These are phyloP conservation scores for Wickerhamomyces pijperi DNA, from an alignment of 805 yeast species.

Conservation along the genomic window DNA sequence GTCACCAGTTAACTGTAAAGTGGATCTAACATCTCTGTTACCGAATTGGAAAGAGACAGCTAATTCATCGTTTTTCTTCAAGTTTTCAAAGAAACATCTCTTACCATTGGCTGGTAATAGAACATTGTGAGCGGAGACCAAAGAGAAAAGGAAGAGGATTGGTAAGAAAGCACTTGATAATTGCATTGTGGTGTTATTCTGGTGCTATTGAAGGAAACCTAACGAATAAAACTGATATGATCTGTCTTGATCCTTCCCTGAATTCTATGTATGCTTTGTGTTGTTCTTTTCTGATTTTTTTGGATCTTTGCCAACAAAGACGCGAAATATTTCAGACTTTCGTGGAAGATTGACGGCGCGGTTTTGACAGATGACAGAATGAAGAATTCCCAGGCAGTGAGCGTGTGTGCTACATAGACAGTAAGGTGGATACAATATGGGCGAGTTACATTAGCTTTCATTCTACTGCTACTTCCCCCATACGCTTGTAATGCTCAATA, in stretches of 20 bases:
- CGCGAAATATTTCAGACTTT: background rate
- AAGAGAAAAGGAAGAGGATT: conserved; percentile 3
- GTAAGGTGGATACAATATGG: too few relatives aligned
- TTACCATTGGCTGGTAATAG: conserved; percentile 74
- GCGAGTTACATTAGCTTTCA: too few relatives aligned
- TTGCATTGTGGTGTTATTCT: conserved; percentile 1
- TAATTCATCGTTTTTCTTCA: conserved; percentile 76
- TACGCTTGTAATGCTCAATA: too few relatives aligned
- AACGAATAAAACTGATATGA: too few relatives aligned
- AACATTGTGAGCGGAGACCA: conserved; percentile 60
- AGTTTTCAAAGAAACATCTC: conserved; percentile 77
- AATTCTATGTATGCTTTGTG: background rate
- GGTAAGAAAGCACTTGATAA: background rate
- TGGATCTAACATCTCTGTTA: conserved; percentile 65
- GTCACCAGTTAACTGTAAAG: conserved; percentile 56
- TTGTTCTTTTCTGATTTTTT: background rate
- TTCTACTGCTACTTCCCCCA: too few relatives aligned
- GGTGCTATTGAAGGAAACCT: background rate
- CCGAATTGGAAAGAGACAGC: conserved; percentile 91
- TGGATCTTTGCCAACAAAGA: background rate
- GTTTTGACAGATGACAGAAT: background rate
- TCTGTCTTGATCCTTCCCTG: background rate
- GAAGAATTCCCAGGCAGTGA: too few relatives aligned
- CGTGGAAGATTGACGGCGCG: background rate
- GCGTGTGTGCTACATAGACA: too few relatives aligned